Evolutionary conservation across 2,329 filamentous ascomycete species (phyloP).

Genomic region (Aspergillus eucalypticola): DNA sequence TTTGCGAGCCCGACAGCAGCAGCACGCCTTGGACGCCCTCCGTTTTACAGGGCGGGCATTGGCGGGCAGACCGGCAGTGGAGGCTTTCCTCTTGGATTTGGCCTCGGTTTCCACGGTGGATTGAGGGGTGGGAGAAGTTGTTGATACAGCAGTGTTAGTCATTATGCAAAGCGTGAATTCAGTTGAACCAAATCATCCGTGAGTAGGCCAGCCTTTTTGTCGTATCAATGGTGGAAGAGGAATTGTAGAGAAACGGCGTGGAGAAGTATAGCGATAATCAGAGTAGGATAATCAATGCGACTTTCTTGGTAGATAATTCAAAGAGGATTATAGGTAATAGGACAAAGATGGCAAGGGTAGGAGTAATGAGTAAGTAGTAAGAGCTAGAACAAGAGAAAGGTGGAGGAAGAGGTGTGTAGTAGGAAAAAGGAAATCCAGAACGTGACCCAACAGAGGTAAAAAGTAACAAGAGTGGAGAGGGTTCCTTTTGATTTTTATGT

Average conservation of each 20-base stretch:
- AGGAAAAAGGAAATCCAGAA: slow-evolving; percentile 2
- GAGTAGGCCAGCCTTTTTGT: slow-evolving; percentile 7
- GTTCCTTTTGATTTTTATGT: slow-evolving; percentile 16
- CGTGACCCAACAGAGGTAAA: slow-evolving; percentile 1
- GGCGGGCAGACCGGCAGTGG: slow-evolving; percentile 56
- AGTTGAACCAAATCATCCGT: slow-evolving; percentile 21
- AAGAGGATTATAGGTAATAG: not conserved
- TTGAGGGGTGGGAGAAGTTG: slow-evolving; percentile 19
- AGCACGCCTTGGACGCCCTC: slow-evolving; percentile 87
- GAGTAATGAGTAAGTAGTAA: slow-evolving; percentile 3
- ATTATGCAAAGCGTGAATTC: slow-evolving; percentile 24
- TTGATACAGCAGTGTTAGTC: slow-evolving; percentile 24
- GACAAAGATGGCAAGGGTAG: not conserved
- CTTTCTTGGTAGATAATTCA: not conserved
- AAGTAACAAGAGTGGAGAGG: slow-evolving; percentile 28
- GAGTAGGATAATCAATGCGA: not conserved
- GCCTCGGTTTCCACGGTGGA: slow-evolving; percentile 31
- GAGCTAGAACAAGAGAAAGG: slow-evolving; percentile 2
- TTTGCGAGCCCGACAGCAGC: slow-evolving; percentile 83
- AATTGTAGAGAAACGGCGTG: not conserved
- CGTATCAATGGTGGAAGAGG: not conserved
- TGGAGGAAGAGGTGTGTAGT: not conserved
- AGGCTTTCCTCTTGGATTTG: slow-evolving; percentile 58
- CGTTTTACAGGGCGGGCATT: slow-evolving; percentile 68
- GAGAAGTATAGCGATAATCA: not conserved